These are phyloP conservation scores for Talaromyces sp. DNA, from an alignment of 2,329 filamentous ascomycete genomes.

Conservation along the genomic window DNA sequence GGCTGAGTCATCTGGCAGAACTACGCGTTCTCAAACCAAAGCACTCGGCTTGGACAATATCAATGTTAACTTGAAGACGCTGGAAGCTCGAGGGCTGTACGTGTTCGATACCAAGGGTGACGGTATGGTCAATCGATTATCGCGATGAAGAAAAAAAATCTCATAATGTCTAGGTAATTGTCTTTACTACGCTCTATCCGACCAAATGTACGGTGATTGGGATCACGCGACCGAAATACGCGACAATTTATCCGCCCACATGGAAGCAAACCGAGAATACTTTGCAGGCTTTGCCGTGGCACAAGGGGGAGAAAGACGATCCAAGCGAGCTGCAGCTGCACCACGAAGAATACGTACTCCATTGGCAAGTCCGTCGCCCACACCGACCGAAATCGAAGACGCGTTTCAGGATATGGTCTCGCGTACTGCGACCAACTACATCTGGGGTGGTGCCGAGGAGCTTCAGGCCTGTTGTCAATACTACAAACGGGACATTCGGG, in stretches of 20 bases:
- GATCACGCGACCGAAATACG: constrained; percentile 58
- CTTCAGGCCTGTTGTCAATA: constrained; percentile 63
- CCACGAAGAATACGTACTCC: constrained; percentile 29
- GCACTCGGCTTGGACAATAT: constrained; percentile 8
- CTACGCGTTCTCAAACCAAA: constrained; percentile 16
- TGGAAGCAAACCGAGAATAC: constrained; percentile 57
- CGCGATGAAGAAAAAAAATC: not conserved
- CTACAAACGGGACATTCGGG: constrained; percentile 60
- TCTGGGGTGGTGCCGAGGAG: constrained; percentile 66
- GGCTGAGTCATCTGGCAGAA: not conserved
- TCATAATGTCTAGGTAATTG: constrained; percentile 56
- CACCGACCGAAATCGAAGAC: constrained; percentile 54
- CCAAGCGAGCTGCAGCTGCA: constrained; percentile 51
- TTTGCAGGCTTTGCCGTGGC: constrained; percentile 62
- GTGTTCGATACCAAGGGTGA: constrained; percentile 59
- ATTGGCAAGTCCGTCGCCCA: constrained; percentile 35
- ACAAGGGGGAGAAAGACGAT: constrained; percentile 56
- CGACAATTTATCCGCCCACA: constrained; percentile 57
- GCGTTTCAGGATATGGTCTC: constrained; percentile 58
- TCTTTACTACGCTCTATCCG: constrained; percentile 65
- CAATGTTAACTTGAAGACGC: constrained; percentile 23
- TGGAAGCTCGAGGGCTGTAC: constrained; percentile 58
- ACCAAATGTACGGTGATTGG: constrained; percentile 63
- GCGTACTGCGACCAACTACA: constrained; percentile 58
- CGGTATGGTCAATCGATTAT: constrained; percentile 46